Evolutionary conservation across 129 eudicot genomes (phyloP).

Genomic region (Apium graveolens): DNA sequence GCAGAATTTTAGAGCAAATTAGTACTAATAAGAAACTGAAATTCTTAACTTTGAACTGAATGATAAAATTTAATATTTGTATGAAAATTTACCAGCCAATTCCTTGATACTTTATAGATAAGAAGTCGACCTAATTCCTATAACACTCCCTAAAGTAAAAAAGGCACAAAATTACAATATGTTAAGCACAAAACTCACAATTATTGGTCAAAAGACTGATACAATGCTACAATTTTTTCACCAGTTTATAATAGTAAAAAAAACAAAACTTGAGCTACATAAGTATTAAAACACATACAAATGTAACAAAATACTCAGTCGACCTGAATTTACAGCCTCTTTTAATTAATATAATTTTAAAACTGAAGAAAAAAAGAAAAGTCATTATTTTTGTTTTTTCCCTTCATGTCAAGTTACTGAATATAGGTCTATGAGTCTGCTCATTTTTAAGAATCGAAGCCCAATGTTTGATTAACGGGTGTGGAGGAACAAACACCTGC

Average conservation of each 20-base stretch:
- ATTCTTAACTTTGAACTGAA: neutral
- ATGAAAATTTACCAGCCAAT: conserved; percentile 73
- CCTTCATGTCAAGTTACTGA: conserved; percentile 46
- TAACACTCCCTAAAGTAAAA: conserved; percentile 59
- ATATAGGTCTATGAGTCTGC: conserved; percentile 75
- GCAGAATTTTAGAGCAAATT: neutral
- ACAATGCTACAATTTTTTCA: neutral
- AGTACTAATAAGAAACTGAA: neutral
- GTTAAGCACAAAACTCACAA: neutral
- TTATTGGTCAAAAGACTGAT: neutral
- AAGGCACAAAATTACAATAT: neutral
- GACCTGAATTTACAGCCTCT: neutral
- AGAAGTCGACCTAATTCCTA: conserved; percentile 95
- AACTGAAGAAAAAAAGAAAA: neutral
- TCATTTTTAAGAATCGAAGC: conserved; percentile 88
- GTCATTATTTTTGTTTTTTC: neutral
- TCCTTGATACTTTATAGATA: conserved; percentile 90
- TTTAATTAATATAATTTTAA: neutral
- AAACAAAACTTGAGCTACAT: neutral
- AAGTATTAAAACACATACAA: neutral
- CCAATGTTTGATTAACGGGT: conserved; percentile 97
- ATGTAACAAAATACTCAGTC: neutral
- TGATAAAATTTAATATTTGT: neutral
- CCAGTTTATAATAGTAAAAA: neutral
- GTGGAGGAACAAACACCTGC: conserved; percentile 95